Evolutionary conservation across 1,284 basidiomycete genomes (phyloP).

Genomic region (Puccinia polysora): DNA sequence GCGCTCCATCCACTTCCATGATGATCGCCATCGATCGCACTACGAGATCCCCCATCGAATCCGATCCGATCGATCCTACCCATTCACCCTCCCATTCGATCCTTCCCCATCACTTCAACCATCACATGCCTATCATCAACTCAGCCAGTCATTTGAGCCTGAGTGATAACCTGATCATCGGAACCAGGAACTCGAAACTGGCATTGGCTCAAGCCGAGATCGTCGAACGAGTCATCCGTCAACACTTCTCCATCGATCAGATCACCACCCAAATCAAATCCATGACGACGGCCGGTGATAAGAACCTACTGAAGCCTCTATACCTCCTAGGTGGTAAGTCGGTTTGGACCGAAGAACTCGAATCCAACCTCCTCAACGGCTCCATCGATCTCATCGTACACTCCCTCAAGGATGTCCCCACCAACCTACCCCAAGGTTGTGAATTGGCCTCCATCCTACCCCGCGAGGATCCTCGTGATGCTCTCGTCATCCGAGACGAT

Average conservation of each 20-base stretch:
- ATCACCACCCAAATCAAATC: constrained; percentile 66
- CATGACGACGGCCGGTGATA: constrained; percentile 87
- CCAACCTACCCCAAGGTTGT: constrained; percentile 74
- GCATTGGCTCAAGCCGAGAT: constrained; percentile 79
- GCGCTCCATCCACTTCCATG: no score
- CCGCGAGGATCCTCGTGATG: constrained; percentile 84
- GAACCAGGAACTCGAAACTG: constrained; percentile 77
- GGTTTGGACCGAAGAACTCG: constrained; percentile 92
- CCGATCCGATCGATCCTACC: no score
- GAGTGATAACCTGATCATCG: constrained; percentile 59
- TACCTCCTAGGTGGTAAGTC: constrained; percentile 64
- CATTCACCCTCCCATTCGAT: no score
- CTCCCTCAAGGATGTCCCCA: constrained; percentile 90
- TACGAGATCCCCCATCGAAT: no score
- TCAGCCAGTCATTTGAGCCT: not conserved
- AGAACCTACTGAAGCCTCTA: constrained; percentile 67
- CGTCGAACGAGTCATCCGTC: constrained; percentile 61
- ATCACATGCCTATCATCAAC: no score
- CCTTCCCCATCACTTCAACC: no score
- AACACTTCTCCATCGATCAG: constrained; percentile 46
- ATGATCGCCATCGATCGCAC: no score
- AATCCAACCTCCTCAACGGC: constrained; percentile 68
- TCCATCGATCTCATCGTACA: constrained; percentile 90
- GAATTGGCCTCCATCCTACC: constrained; percentile 78
- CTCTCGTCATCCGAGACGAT: constrained; percentile 77